Evolutionary conservation across 352 stramenopile genomes (phyloP).

Genomic region (Thalassiosira sp.): DNA sequence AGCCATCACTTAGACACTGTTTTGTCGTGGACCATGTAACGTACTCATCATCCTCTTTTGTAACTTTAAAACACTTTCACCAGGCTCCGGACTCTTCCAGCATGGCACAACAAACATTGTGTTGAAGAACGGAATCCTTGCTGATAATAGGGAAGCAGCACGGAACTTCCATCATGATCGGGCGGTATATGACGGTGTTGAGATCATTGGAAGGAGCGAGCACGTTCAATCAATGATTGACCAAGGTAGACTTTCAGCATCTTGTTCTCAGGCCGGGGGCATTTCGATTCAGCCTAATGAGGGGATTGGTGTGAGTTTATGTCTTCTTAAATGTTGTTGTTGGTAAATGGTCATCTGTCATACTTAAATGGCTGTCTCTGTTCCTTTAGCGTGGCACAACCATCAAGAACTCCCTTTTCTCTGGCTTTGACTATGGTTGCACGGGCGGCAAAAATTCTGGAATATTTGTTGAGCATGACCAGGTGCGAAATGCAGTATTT

Average conservation of each 20-base stretch:
- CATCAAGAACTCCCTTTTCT: conserved; percentile 33
- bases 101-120: conserved; percentile 39
- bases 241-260: conserved; percentile 16
- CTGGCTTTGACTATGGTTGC: conserved; percentile 27
- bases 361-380: too few species aligned
- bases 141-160: conserved; percentile 38
- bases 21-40: too few species aligned
- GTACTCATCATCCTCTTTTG: neutral
- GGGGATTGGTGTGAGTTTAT: conserved; percentile 20
- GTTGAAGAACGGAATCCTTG: conserved; percentile 23
- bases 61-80: too few species aligned
- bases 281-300: conserved; percentile 34
- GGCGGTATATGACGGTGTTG: conserved; percentile 32
- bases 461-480: conserved; percentile 31
- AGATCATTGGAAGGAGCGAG: conserved; percentile 31
- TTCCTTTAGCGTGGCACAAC: conserved; percentile 18
- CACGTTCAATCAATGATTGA: conserved; percentile 31
- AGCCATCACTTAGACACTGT: too few species aligned
- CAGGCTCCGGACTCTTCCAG: conserved; percentile 36
- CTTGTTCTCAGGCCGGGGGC: conserved; percentile 17
- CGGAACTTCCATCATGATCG: conserved; percentile 32
- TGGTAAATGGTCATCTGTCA: too few species aligned
- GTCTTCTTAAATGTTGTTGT: too few species aligned
- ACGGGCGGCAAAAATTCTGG: conserved; percentile 8
- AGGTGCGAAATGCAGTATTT: conserved; percentile 35